Base-by-base conservation (phyloP, 164 flowering plant genomes). In the Stephania japonica region DNA sequence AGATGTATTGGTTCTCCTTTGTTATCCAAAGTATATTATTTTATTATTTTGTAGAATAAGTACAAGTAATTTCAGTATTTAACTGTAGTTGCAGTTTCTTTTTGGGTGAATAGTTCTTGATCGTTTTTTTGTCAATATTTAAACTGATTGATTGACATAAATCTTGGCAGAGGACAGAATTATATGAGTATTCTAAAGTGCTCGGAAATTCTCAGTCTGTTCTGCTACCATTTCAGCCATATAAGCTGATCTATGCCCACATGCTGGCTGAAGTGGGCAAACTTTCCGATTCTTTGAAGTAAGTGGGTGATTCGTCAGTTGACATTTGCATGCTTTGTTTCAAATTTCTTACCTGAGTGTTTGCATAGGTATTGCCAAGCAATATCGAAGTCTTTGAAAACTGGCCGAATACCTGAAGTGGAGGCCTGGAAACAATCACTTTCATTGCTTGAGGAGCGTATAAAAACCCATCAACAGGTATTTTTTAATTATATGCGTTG, bases 251-350 rank as follows among this genome's bases (percentile, higher is more conserved):
- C 42, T 96, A 96, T 82, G 99, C 99, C 14, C 75, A 87, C 83
- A 96, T 96, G 99, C 84, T 96, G 67, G 97, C 94, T 77, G 99
- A 96, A 88, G 92, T 92, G 69, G 99, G 99, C 32, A 93, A 86
- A 78, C 70, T 96, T 77, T 86, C 97, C 10, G 98, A 90, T 61
- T 85, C 99, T 25, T 73, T 82, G 79, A 96, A 90, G 99, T 93
- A 87, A 78, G 90, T 73, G 42, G 38, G 8, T 68, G 21, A 1
- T 26, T 50, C 12, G 11, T 49, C 43, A 26, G 10, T 44, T 13
- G 42, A 65, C 24, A 27, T 65, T 73, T 24, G 25, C 65, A 8
- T 32, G 7, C 64, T 18, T 66, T 1, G 50, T 13, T 69, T 49
- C 27, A 26, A n/a, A 42, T 78, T 42, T 62, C 68, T 74, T 41